Percentiles rank a stretch among this genome's conserved stretches.
Conservation (phyloP, 371 early-diverging fungal species). For the Apophysomyces trapeziformis region DNA sequence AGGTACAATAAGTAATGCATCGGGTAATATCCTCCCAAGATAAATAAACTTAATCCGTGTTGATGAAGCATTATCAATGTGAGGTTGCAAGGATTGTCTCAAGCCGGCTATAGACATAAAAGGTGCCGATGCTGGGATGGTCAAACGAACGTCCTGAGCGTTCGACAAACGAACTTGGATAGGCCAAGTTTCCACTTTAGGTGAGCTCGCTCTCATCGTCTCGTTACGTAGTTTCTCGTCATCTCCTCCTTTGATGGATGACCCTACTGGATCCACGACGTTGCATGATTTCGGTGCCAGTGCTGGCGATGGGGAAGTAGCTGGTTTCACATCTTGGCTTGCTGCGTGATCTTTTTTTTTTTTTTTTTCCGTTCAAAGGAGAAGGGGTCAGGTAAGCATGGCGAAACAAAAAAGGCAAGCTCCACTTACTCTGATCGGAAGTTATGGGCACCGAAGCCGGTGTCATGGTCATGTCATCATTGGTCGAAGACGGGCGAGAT, state of each 20-base stretch:
- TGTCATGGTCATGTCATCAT: constrained; percentile 9
- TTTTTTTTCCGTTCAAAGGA: not conserved
- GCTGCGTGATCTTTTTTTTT: not conserved
- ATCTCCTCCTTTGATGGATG: constrained; percentile 4
- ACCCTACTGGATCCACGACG: not conserved
- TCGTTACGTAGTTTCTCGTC: not conserved
- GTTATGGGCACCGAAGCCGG: not conserved
- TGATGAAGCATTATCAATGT: not conserved
- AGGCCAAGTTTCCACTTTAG: constrained; percentile 4
- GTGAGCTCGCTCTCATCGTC: not conserved
- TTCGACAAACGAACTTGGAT: constrained; percentile 5
- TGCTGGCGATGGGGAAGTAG: not conserved
- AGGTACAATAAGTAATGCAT: not conserved
- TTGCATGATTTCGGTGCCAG: not conserved
- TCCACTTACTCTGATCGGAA: constrained; percentile 1
- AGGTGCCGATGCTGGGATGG: not conserved
- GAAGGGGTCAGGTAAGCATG: not conserved
- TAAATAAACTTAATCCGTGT: constrained; percentile 10
- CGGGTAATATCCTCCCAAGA: constrained; percentile 2
- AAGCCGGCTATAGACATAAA: not conserved
- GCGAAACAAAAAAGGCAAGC: not conserved
- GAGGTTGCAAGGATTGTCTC: not conserved
- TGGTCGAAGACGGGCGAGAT: constrained; percentile 7
- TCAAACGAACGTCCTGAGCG: not conserved
- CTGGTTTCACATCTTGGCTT: not conserved